Evolutionary conservation across 495 filamentous ascomycete genomes (phyloP).

Genomic region (Parmelia sp.): DNA sequence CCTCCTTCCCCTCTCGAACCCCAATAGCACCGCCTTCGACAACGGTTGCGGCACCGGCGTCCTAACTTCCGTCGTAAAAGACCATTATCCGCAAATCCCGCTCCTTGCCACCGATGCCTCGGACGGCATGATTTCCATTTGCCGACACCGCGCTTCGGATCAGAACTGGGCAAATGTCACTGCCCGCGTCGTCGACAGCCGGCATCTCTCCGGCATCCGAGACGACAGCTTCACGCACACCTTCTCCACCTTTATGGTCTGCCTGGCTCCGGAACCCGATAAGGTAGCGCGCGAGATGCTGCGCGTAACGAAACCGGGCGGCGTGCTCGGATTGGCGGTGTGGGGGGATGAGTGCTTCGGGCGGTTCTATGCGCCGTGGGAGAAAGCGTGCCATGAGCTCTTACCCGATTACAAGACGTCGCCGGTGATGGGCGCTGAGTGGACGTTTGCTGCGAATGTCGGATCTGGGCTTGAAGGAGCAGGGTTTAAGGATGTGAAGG

Average conservation of each 20-base stretch:
- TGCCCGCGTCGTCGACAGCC: background rate
- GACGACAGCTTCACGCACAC: slow-evolving; percentile 10
- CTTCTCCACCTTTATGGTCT: slow-evolving; percentile 18
- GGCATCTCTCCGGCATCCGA: background rate
- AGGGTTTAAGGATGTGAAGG: slow-evolving; percentile 13
- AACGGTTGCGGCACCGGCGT: slow-evolving; percentile 19
- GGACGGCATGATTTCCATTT: slow-evolving; percentile 13
- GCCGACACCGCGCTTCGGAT: background rate
- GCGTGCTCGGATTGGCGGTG: slow-evolving; percentile 10
- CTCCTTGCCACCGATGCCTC: slow-evolving; percentile 8
- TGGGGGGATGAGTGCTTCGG: slow-evolving; percentile 14
- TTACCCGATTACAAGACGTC: slow-evolving; percentile 3
- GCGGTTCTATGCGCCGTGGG: slow-evolving; percentile 1
- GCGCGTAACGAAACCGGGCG: slow-evolving; percentile 8
- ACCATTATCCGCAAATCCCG: background rate
- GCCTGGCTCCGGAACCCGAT: slow-evolving; percentile 16
- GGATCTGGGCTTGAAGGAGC: background rate
- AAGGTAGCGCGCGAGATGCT: slow-evolving; percentile 13
- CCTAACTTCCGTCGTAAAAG: slow-evolving; percentile 7
- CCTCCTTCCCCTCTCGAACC: background rate
- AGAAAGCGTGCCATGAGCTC: slow-evolving; percentile 6
- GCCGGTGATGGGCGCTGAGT: slow-evolving; percentile 9
- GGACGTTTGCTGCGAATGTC: slow-evolving; percentile 11
- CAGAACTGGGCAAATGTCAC: slow-evolving; percentile 9
- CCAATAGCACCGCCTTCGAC: slow-evolving; percentile 8